Base-by-base conservation (phyloP, 1,139 yeast genomes). In the Zhuliangozyma blackwelliae region DNA sequence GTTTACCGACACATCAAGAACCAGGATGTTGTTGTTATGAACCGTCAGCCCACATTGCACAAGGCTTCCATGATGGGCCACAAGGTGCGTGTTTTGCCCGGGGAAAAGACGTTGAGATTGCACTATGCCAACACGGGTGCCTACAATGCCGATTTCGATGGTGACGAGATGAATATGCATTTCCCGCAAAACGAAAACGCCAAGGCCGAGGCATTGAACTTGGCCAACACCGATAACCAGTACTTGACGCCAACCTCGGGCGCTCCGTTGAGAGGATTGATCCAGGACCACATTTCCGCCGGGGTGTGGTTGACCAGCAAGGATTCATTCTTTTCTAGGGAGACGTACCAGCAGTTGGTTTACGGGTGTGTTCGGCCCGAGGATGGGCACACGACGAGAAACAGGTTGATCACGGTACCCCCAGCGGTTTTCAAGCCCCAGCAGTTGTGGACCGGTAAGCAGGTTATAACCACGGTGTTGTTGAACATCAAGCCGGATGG, bases 31-130 rank as follows among this genome's bases (percentile, higher is more conserved):
- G 98, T 94, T 31, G 66, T 94, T 34, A 92, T 94, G 97, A 94
- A 94, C 68, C 89, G 99, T 71, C 99, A 94, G 70, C 98, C 99
- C 36, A 90, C 98, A 19, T 76, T 94, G 61, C 99, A 94, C 70
- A 94, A 94, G 66, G 98, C 98, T 36, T 94, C 98, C 23, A 94
- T 94, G 96, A 94, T 94, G 99, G 98, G 98, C 50, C 99, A 94
- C 66, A 87, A 84, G 58, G 98, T 92, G 32, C 79, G 97, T 54
- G 97, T 94, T 28, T 73, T 94, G 52, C 98, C 97, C 3, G 95
- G 96, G 44, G 98, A 94, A 59, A 94, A 94, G 71, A 94, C 98
- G 4, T 72, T 94, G 51, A 79, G 99, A 59, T 74, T 94, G 62
- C 99, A 94, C 63, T 94, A 94, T 63, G 98, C 99, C 50, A 94